Percentiles rank a stretch among this genome's conserved stretches.
Evolutionary conservation across 2,329 filamentous ascomycete species (phyloP).

Genomic region (Beauveria medogensis): DNA sequence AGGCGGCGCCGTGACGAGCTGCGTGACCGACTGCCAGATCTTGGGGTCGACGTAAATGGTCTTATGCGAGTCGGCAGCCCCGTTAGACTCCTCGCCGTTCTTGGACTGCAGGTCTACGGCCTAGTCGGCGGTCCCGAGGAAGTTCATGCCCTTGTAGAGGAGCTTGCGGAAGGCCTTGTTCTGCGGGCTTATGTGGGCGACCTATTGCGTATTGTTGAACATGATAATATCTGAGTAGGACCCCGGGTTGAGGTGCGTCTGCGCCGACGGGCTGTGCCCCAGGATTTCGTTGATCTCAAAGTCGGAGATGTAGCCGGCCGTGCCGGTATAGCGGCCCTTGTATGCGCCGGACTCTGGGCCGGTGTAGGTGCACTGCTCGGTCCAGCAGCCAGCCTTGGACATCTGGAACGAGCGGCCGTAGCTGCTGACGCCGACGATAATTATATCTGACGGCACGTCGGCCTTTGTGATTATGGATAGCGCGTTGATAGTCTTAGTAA

Average conservation of each 20-base stretch:
- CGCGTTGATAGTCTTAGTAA: conserved; percentile 25
- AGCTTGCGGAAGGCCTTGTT: conserved; percentile 8
- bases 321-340: conserved; percentile 21
- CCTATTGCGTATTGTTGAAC: conserved; percentile 16
- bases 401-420: conserved; percentile 26
- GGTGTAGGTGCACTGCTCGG: conserved; percentile 18
- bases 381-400: conserved; percentile 20
- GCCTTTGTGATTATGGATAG: conserved; percentile 29
- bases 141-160: conserved; percentile 11
- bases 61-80: background rate
- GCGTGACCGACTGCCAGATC: background rate
- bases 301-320: conserved; percentile 24
- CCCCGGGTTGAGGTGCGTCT: background rate
- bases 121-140: conserved; percentile 14
- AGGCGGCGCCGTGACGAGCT: background rate
- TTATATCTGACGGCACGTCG: conserved; percentile 21
- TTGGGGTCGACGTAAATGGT: background rate
- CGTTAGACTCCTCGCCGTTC: background rate
- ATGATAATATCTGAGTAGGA: conserved; percentile 14
- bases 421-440: conserved; percentile 22
- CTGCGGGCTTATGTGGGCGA: conserved; percentile 11
- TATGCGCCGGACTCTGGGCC: conserved; percentile 18
- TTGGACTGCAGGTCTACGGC: conserved; percentile 13
- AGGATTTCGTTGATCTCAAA: conserved; percentile 21
- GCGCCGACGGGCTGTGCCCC: background rate